Percentiles rank a stretch among this genome's conserved stretches.
phyloP scores from a whole-genome alignment of 495 filamentous ascomycete species.

The Trypethelium eluteriae region DNA sequence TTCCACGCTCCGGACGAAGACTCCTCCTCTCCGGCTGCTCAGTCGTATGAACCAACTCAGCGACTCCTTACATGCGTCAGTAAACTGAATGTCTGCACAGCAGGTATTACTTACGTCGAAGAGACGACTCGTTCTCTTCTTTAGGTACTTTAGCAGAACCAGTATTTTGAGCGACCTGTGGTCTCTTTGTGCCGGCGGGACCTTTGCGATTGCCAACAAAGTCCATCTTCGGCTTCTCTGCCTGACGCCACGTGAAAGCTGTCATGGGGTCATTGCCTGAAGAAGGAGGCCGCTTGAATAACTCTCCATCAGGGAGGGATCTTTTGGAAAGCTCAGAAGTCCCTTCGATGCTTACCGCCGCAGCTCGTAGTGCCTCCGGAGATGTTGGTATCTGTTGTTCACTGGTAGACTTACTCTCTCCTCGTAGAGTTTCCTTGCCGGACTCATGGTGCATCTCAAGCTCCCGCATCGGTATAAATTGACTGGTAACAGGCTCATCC shows the following conservation, averaged over 20 bases:
- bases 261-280: slow-evolving; percentile 1
- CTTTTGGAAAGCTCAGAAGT: neutral
- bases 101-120: neutral
- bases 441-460: neutral
- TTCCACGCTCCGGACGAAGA: no score
- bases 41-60: no score
- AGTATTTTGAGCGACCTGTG: neutral
- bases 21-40: no score
- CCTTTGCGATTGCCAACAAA: slow-evolving; percentile 17
- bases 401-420: neutral
- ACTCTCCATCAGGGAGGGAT: neutral
- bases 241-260: neutral
- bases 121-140: neutral
- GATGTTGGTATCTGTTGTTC: neutral
- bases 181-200: neutral
- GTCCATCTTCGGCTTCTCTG: slow-evolving; percentile 14
- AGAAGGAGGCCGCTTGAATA: slow-evolving; percentile 8
- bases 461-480: neutral
- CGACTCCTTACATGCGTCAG: neutral
- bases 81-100: neutral
- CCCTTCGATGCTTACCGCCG: neutral
- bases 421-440: neutral
- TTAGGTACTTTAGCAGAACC: neutral
- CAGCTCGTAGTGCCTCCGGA: neutral
- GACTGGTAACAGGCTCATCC: no score